phyloP scores from a whole-genome alignment of 2,329 filamentous ascomycete species.

The Ophiostoma ips region DNA sequence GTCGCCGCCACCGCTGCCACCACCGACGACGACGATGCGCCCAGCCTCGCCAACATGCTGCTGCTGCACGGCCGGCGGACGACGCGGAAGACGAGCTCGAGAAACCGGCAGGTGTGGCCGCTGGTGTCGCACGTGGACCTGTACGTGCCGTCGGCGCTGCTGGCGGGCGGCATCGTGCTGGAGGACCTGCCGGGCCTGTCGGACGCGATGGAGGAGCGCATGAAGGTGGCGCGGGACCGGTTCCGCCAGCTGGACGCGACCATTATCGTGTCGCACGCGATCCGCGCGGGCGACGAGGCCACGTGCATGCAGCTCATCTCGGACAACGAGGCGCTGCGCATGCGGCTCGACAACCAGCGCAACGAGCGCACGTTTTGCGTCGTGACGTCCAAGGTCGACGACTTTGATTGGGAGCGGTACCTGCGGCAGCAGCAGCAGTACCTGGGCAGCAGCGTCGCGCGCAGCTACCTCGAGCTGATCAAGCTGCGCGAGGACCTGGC shows the following conservation, averaged over 20 bases:
- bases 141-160: constrained; percentile 29
- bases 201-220: constrained; percentile 22
- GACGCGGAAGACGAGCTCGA: not conserved
- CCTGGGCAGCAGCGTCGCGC: not conserved
- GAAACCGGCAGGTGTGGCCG: constrained; percentile 19
- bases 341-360: constrained; percentile 19
- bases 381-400: constrained; percentile 19
- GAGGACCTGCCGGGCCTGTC: constrained; percentile 41
- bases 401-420: constrained; percentile 13
- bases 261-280: constrained; percentile 17
- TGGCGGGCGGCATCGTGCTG: constrained; percentile 34
- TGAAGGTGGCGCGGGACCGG: constrained; percentile 13
- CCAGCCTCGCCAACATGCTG: not conserved
- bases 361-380: constrained; percentile 16
- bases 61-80: no score
- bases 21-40: not conserved
- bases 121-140: constrained; percentile 25
- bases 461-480: not conserved
- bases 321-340: constrained; percentile 16
- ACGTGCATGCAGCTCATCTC: constrained; percentile 15
- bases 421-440: not conserved
- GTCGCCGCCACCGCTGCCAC: no score
- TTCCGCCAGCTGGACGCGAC: constrained; percentile 16
- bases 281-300: constrained; percentile 18
- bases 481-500: not conserved